Evolutionary conservation across 169 alveolate species (phyloP), one percentile per base, ranked within the genome.

Genomic region (Amoebophrya sp.): DNA sequence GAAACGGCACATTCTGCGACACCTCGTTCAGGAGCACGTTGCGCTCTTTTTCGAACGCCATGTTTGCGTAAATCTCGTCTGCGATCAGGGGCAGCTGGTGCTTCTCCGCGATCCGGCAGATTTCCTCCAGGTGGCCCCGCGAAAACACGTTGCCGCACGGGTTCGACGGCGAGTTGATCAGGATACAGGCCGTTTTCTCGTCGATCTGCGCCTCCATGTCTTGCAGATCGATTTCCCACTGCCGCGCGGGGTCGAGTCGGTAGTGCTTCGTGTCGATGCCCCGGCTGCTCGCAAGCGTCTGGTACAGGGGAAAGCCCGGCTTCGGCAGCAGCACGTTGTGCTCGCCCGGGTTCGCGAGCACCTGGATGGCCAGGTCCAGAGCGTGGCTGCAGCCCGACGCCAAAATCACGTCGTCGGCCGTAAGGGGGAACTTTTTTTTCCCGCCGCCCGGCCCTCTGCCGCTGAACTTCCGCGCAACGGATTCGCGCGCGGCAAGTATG

Each of bases 291-390:
- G 89, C 31, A 16, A 88, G 89, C 31, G 50, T 23, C 18, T 38
- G 67, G 78, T 88, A 88, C 50, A 88, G 41, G 18, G 90, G 70
- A 40, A 88, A 88, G 69, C 45, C 69, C 15, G 90, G 90, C n/a
- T 31, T 69, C 18, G 90, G 90, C 39, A 88, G 7, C 1, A 88
- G 41, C 31, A 88, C 7, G 2, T 29, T 41, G 26, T 88, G 67
- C 67, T 88, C 70, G 38, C 70, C 90, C 69, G 90, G n/a, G 70
- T 88, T 43, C 0, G 70, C 69, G 23, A 88, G 70, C 2, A 41
- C 90, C 7, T 45, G 78, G 0, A 88, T 88, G 16, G 90, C 69
- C 78, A 88, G 45, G 41, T 88, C 90, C 10, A 88, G 29, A 1
- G 90, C 90, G 78, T 88, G 78, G 34, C 29, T 7, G 23, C 78